Percentiles rank a stretch among this genome's conserved stretches.
phyloP scores from a whole-genome alignment of 768 basidiomycete species.

The Boletus barrowsii region DNA sequence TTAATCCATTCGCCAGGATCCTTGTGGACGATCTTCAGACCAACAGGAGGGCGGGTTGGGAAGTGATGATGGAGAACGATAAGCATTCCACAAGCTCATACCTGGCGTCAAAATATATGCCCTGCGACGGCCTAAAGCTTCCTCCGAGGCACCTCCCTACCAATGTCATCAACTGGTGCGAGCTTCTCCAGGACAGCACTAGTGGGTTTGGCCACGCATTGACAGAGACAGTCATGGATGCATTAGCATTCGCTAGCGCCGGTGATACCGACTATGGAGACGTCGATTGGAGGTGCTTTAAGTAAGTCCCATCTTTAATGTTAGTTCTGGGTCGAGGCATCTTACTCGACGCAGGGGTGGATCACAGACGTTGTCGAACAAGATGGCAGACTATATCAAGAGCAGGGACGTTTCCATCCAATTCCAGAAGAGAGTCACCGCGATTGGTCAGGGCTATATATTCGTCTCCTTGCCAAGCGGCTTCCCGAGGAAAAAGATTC shows the following conservation, averaged over 20 bases:
- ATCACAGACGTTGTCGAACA: conserved; percentile 21
- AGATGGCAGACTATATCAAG: conserved; percentile 19
- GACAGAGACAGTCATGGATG: conserved; percentile 33
- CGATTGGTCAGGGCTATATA: conserved; percentile 8
- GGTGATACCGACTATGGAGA: conserved; percentile 2
- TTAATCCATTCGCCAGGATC: conserved; percentile 18
- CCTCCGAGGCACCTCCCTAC: conserved; percentile 16
- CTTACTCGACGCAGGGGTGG: conserved; percentile 16
- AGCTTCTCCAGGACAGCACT: conserved; percentile 31
- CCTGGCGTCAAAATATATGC: conserved; percentile 23
- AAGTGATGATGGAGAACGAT: conserved; percentile 27
- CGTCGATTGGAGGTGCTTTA: conserved; percentile 29
- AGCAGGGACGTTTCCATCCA: conserved; percentile 7
- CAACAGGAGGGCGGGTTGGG: conserved; percentile 20
- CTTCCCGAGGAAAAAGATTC: background rate
- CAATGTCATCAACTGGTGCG: conserved; percentile 29
- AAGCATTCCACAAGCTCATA: conserved; percentile 29
- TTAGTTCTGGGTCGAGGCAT: background rate
- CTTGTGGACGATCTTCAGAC: conserved; percentile 20
- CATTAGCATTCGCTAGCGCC: conserved; percentile 23
- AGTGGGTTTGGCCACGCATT: conserved; percentile 23
- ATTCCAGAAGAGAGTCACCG: conserved; percentile 18
- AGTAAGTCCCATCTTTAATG: conserved; percentile 19
- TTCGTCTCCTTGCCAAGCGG: background rate
- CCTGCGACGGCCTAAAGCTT: conserved; percentile 16